Conservation (phyloP, 257 asterid species). For the Leonotis leonurus region DNA sequence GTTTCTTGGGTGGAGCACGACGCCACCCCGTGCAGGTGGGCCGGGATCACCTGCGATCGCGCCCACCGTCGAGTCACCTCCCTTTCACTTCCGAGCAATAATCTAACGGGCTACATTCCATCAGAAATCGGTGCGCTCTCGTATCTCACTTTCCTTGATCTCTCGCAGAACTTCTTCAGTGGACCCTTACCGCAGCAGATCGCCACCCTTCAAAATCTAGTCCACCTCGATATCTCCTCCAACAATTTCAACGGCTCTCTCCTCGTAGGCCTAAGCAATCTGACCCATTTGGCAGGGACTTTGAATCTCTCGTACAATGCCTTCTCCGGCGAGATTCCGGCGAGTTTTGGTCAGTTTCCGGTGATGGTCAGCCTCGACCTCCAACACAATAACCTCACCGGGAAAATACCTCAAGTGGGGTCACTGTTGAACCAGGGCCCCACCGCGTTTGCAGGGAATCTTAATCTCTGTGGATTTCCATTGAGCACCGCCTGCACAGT, state of each 20-base stretch:
- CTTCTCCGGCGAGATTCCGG: conserved; percentile 75
- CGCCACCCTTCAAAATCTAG: conserved; percentile 43
- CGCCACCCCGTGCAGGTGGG: conserved; percentile 76
- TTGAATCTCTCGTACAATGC: conserved; percentile 67
- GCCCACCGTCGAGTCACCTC: conserved; percentile 41
- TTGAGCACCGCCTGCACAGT: conserved; percentile 41
- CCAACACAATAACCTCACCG: conserved; percentile 60
- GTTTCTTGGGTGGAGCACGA: conserved; percentile 65
- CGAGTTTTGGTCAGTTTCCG: conserved; percentile 64
- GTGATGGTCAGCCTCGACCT: conserved; percentile 77
- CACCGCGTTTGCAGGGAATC: conserved; percentile 86
- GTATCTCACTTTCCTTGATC: conserved; percentile 51
- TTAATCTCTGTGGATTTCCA: conserved; percentile 86
- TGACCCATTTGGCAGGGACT: conserved; percentile 62
- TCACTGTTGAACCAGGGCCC: conserved; percentile 91
- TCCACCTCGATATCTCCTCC: conserved; percentile 68
- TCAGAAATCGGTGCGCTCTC: conserved; percentile 82
- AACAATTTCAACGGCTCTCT: conserved; percentile 68
- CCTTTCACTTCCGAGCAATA: conserved; percentile 52
- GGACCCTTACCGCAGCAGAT: conserved; percentile 73
- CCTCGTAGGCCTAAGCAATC: conserved; percentile 42
- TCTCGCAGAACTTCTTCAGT: conserved; percentile 54
- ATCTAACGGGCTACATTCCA: conserved; percentile 80
- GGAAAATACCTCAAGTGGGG: conserved; percentile 81
- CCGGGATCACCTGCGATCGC: conserved; percentile 64